phyloP scores from a whole-genome alignment of 345 rosid species.

The Rubroshorea leprosula region DNA sequence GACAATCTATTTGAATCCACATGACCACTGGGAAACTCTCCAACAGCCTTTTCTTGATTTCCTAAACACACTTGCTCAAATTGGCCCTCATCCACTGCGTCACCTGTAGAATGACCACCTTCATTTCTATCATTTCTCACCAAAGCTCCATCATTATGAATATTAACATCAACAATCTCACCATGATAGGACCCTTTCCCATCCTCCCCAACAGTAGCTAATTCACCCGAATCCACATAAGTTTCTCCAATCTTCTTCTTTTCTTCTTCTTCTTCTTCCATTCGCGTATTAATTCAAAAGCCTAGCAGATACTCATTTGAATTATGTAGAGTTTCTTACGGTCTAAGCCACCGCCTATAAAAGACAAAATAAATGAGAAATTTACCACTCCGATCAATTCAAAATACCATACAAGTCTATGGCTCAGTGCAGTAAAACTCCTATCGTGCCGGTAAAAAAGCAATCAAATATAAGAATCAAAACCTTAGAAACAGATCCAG shows the following conservation, averaged over 20 bases:
- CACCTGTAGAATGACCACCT: slow-evolving; percentile 27
- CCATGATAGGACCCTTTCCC: slow-evolving; percentile 31
- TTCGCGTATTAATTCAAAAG: slow-evolving; percentile 22
- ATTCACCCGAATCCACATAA: slow-evolving; percentile 19
- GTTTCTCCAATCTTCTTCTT: slow-evolving; percentile 39
- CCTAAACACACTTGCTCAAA: slow-evolving; percentile 80
- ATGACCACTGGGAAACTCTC: slow-evolving; percentile 24
- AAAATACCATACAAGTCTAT: neutral
- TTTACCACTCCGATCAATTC: slow-evolving; percentile 5
- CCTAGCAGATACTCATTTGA: slow-evolving; percentile 31
- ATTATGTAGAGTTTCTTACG: slow-evolving; percentile 11
- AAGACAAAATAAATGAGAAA: slow-evolving; percentile 8
- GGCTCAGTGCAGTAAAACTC: neutral
- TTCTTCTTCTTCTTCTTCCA: slow-evolving; percentile 85
- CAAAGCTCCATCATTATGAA: slow-evolving; percentile 3
- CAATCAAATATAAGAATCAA: slow-evolving; percentile 5
- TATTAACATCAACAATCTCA: slow-evolving; percentile 24
- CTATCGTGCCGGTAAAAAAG: neutral
- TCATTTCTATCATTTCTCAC: slow-evolving; percentile 7
- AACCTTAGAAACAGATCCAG: slow-evolving; percentile 22
- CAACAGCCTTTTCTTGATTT: slow-evolving; percentile 49
- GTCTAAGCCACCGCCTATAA: slow-evolving; percentile 24
- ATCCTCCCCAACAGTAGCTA: slow-evolving; percentile 31
- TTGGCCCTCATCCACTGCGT: slow-evolving; percentile 50
- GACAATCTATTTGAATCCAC: slow-evolving; percentile 34